These are phyloP conservation scores for Manihot esculenta DNA, from an alignment of 441 rosid genomes.

Conservation along the genomic window DNA sequence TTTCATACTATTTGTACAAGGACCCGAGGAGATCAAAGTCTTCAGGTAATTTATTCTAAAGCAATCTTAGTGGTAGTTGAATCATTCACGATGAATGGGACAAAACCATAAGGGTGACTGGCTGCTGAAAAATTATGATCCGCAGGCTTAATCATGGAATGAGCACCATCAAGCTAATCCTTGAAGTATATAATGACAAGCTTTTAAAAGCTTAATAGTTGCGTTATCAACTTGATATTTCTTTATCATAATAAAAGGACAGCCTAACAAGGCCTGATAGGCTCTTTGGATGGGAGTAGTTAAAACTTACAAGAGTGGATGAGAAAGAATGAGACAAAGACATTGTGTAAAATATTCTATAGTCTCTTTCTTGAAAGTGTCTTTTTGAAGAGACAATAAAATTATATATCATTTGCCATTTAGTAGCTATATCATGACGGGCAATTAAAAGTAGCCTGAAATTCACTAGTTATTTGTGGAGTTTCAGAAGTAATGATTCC, in stretches of 20 bases:
- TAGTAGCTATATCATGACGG: slow-evolving; percentile 5
- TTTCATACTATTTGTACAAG: neutral
- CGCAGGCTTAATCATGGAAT: neutral
- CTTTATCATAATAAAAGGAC: slow-evolving; percentile 15
- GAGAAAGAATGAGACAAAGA: slow-evolving; percentile 18
- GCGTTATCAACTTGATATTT: slow-evolving; percentile 14
- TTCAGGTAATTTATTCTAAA: neutral
- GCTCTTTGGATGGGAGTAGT: slow-evolving; percentile 21
- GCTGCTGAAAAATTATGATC: slow-evolving; percentile 15
- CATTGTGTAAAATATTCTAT: slow-evolving; percentile 9
- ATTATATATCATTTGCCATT: slow-evolving; percentile 25
- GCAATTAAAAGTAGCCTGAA: slow-evolving; percentile 21
- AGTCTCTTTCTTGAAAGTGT: slow-evolving; percentile 20
- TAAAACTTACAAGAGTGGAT: slow-evolving; percentile 7
- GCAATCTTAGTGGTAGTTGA: slow-evolving; percentile 11
- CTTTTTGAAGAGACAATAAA: slow-evolving; percentile 26
- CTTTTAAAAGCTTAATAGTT: slow-evolving; percentile 4
- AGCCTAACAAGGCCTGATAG: slow-evolving; percentile 8
- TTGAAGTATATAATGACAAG: slow-evolving; percentile 18
- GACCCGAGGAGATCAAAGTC: no score
- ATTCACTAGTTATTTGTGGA: slow-evolving; percentile 6
- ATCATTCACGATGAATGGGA: neutral
- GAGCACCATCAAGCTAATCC: slow-evolving; percentile 13
- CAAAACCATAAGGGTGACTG: neutral
- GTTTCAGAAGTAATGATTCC: slow-evolving; percentile 11